Evolutionary conservation across 1,284 basidiomycete genomes (phyloP).

Genomic region (Schizopora paradoxa): DNA sequence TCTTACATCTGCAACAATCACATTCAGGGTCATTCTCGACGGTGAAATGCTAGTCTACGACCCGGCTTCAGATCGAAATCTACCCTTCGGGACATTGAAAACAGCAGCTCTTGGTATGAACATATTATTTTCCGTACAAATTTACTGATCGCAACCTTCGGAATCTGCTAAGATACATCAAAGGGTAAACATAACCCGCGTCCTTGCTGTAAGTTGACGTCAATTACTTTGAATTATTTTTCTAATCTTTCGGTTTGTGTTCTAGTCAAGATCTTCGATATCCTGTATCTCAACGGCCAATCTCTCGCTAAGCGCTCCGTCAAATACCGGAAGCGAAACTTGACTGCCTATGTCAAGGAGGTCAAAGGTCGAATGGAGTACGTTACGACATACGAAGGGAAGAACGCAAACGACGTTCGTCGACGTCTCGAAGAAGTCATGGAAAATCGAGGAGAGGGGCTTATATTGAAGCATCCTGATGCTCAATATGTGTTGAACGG

Average conservation of each 20-base stretch:
- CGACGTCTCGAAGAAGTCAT: conserved; percentile 76
- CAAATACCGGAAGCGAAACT: conserved; percentile 64
- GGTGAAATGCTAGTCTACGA: conserved; percentile 99
- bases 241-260: background rate
- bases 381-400: conserved; percentile 64
- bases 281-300: conserved; percentile 79
- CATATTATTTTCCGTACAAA: conserved; percentile 6
- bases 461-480: conserved; percentile 83
- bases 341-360: conserved; percentile 55
- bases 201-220: conserved; percentile 78
- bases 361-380: conserved; percentile 79
- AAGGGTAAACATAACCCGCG: conserved; percentile 69
- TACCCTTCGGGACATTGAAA: conserved; percentile 90
- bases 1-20: conserved; percentile 13
- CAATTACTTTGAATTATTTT: conserved; percentile 1
- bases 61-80: conserved; percentile 75
- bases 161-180: conserved; percentile 48
- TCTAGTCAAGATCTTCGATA: conserved; percentile 90
- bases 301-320: conserved; percentile 61
- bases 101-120: conserved; percentile 74
- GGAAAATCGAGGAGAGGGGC: conserved; percentile 79
- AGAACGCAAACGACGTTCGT: conserved; percentile 75
- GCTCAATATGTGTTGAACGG: conserved; percentile 81
- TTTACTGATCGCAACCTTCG: background rate
- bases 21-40: conserved; percentile 78